These are phyloP conservation scores for Globisporangium nodosum DNA, from an alignment of 352 stramenopile species.

Conservation along the genomic window DNA sequence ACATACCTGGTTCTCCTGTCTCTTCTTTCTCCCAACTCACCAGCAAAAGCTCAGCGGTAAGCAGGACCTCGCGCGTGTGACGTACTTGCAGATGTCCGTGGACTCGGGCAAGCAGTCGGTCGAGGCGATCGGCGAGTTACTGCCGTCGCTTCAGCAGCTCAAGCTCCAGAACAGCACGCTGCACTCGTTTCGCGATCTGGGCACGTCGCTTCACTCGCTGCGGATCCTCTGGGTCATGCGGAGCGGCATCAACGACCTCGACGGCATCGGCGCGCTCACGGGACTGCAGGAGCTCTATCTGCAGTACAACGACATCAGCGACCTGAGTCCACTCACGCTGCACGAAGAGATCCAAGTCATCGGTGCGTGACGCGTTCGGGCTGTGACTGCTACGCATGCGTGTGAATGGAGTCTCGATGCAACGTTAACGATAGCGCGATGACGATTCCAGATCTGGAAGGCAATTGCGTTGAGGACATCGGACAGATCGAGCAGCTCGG, in stretches of 20 bases:
- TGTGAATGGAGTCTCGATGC: neutral
- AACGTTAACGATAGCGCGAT: neutral
- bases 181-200: slow-evolving; percentile 76
- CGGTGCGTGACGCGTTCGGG: slow-evolving; percentile 21
- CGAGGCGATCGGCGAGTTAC: slow-evolving; percentile 67
- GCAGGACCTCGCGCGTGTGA: slow-evolving; percentile 51
- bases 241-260: slow-evolving; percentile 71
- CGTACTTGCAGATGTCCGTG: slow-evolving; percentile 54
- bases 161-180: slow-evolving; percentile 57
- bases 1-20: neutral
- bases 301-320: slow-evolving; percentile 67
- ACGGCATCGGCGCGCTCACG: slow-evolving; percentile 81
- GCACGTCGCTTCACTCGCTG: slow-evolving; percentile 68
- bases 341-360: slow-evolving; percentile 80
- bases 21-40: neutral
- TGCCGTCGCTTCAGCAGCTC: slow-evolving; percentile 69
- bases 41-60: slow-evolving; percentile 60
- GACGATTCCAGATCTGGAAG: slow-evolving; percentile 47
- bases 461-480: slow-evolving; percentile 64
- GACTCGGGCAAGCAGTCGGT: slow-evolving; percentile 80
- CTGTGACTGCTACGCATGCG: neutral
- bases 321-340: slow-evolving; percentile 81
- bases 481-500: slow-evolving; percentile 76
- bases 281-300: slow-evolving; percentile 74
- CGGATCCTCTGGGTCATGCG: slow-evolving; percentile 57